Evolutionary conservation across 495 filamentous ascomycete genomes (phyloP).

Genomic region (Tuber melanosporum): DNA sequence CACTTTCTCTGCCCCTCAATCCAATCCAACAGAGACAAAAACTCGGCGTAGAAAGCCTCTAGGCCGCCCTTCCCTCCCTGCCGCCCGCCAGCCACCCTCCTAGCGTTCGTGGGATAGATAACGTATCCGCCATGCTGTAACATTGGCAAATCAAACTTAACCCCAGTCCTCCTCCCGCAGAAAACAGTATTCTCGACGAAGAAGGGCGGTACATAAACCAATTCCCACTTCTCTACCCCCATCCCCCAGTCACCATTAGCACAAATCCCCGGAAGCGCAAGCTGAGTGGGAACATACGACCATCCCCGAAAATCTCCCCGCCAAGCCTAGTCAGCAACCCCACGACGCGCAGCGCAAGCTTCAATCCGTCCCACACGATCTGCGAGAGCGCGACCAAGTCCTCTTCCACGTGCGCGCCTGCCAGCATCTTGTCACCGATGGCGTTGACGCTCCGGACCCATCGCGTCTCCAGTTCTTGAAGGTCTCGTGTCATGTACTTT

Average conservation of each 20-base stretch:
- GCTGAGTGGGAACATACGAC: not conserved
- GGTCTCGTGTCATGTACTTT: not conserved
- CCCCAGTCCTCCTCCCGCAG: not conserved
- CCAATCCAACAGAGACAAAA: slow-evolving; percentile 77
- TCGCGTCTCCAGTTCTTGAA: not conserved
- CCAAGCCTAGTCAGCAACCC: not conserved
- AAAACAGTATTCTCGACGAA: not conserved
- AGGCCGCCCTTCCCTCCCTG: not conserved
- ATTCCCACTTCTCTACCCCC: not conserved
- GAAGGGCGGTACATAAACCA: not conserved
- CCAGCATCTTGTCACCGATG: not conserved
- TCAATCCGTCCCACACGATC: slow-evolving; percentile 3
- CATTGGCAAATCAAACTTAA: not conserved
- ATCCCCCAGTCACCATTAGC: not conserved
- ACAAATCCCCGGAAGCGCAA: not conserved
- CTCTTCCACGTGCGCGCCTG: not conserved
- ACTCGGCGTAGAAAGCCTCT: slow-evolving; percentile 51
- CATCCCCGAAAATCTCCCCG: not conserved
- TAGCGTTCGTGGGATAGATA: not conserved
- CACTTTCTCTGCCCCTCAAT: slow-evolving; percentile 64
- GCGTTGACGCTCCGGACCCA: not conserved
- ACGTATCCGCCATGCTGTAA: not conserved
- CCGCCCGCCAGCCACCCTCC: not conserved
- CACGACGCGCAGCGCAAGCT: not conserved
- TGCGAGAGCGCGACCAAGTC: not conserved